These are phyloP conservation scores for Trichosporon sp. DNA, from an alignment of 1,284 basidiomycete genomes.

Conservation along the genomic window DNA sequence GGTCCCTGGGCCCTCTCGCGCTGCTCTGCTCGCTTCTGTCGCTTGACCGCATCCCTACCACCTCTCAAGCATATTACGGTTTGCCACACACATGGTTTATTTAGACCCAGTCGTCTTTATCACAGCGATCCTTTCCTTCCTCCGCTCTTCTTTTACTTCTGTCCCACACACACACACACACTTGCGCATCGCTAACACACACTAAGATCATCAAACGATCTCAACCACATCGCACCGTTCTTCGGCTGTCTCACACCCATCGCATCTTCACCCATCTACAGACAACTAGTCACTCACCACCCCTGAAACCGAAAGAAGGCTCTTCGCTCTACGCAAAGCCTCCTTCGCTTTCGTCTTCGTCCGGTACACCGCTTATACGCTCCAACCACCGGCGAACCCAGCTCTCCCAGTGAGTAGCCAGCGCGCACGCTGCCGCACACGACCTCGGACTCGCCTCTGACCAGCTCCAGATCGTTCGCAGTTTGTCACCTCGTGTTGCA, in stretches of 20 bases:
- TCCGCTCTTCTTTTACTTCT: neutral
- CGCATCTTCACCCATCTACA: neutral
- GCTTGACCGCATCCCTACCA: neutral
- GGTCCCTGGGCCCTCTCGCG: neutral
- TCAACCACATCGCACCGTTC: neutral
- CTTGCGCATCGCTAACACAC: constrained; percentile 1
- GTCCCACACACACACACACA: neutral
- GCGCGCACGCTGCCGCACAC: neutral
- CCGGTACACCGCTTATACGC: neutral
- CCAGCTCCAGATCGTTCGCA: neutral
- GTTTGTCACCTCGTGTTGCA: neutral
- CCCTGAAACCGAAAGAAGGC: neutral
- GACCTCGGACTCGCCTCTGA: neutral
- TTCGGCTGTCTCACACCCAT: neutral
- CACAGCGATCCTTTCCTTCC: neutral
- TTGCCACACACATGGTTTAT: constrained; percentile 1
- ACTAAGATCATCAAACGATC: constrained; percentile 1
- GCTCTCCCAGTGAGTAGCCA: neutral
- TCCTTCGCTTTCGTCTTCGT: neutral
- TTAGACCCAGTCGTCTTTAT: neutral
- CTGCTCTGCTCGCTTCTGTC: neutral
- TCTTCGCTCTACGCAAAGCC: neutral
- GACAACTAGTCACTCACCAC: neutral
- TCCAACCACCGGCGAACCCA: neutral
- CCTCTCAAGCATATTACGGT: neutral